Conservation (phyloP, 1,139 yeast species). For the Pichia sp. region DNA sequence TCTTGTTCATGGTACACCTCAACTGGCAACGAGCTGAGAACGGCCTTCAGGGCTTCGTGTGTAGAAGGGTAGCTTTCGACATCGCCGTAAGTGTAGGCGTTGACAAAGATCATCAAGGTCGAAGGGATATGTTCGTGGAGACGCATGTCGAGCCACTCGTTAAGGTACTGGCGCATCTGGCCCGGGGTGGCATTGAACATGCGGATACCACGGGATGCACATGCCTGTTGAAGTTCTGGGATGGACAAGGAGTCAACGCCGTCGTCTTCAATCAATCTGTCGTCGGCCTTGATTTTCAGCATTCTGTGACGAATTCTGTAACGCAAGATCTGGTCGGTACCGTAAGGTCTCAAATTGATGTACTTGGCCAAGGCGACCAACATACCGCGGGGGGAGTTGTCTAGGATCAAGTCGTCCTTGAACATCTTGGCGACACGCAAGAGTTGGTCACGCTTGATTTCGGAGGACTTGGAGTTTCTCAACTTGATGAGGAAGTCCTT, state of each 20-base stretch:
- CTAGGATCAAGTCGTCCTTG: constrained; percentile 90
- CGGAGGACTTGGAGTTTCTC: constrained; percentile 44
- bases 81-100: constrained; percentile 89
- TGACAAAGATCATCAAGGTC: constrained; percentile 76
- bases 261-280: constrained; percentile 86
- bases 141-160: constrained; percentile 86
- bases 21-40: constrained; percentile 88
- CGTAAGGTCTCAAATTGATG: constrained; percentile 87
- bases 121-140: constrained; percentile 89
- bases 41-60: constrained; percentile 90
- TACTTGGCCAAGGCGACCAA: constrained; percentile 89
- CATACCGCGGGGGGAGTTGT: constrained; percentile 86
- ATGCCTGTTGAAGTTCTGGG: constrained; percentile 83
- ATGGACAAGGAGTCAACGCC: constrained; percentile 82
- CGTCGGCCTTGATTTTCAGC: constrained; percentile 88
- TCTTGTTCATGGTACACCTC: constrained; percentile 96
- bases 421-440: constrained; percentile 83
- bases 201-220: constrained; percentile 91
- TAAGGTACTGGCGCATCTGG: constrained; percentile 74
- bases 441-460: constrained; percentile 74
- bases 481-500: constrained; percentile 73
- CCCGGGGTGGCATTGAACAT: constrained; percentile 76
- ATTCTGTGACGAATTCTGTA: constrained; percentile 91
- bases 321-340: constrained; percentile 89
- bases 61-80: constrained; percentile 59